Percentiles rank a stretch among this genome's conserved stretches.
phyloP scores from a whole-genome alignment of 1,284 basidiomycete genomes.

The Earliella scabrosa region DNA sequence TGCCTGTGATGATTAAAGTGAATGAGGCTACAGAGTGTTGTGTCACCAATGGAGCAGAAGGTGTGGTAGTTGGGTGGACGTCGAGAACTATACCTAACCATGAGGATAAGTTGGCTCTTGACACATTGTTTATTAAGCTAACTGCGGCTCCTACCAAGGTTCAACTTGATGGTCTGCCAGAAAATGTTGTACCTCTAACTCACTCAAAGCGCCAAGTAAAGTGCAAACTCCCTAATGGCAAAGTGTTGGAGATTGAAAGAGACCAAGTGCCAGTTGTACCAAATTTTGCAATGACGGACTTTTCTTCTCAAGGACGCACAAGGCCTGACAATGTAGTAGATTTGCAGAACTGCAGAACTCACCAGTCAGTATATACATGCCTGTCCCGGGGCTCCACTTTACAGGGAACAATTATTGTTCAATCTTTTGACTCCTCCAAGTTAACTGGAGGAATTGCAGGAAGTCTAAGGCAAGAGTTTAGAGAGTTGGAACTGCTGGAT shows the following conservation, averaged over 20 bases:
- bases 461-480: too few species aligned
- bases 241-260: slow-evolving; percentile 25
- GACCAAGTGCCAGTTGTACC: slow-evolving; percentile 40
- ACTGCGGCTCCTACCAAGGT: slow-evolving; percentile 33
- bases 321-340: slow-evolving; percentile 35
- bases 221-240: slow-evolving; percentile 33
- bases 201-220: slow-evolving; percentile 13
- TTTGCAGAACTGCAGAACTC: slow-evolving; percentile 32
- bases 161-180: slow-evolving; percentile 37
- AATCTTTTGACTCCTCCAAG: slow-evolving; percentile 29
- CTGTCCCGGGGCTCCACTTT: slow-evolving; percentile 38
- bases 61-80: not conserved
- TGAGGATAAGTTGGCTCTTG: slow-evolving; percentile 41
- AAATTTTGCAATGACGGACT: slow-evolving; percentile 49
- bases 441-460: too few species aligned
- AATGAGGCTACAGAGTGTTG: too few species aligned
- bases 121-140: slow-evolving; percentile 42
- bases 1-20: slow-evolving; percentile 49
- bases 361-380: slow-evolving; percentile 41
- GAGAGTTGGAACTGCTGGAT: too few species aligned
- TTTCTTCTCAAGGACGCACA: slow-evolving; percentile 44
- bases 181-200: slow-evolving; percentile 43
- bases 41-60: too few species aligned
- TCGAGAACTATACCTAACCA: slow-evolving; percentile 39
- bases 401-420: slow-evolving; percentile 39